Evolutionary conservation across 192 early-diverging fungal genomes (phyloP), one percentile per base, ranked within the genome.

Genomic region (Coemansia guatemalensis): DNA sequence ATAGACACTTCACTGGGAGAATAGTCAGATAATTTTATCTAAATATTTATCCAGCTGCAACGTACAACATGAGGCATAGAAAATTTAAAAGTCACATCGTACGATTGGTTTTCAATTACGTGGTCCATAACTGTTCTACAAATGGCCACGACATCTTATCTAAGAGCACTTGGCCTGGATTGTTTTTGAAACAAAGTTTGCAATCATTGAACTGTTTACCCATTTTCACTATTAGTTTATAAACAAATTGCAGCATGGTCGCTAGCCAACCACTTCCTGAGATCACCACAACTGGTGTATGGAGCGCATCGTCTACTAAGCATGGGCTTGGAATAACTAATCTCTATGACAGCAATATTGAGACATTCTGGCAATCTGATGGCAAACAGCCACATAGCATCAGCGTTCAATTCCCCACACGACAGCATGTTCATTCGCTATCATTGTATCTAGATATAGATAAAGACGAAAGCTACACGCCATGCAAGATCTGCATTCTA

Each of bases 361-460:
- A 65, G 21, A 72, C 78, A 14, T 81, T 68, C 30, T 81, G 78
- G 78, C 78, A 81, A 50, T 81, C 78, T 4, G 78, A 81, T 29
- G 78, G 78, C n/a, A 65, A 62, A 17, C 78, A 74, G 33, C 78
- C 78, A 24, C 78, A 81, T 56, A 44, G 24, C 30, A 57, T 81
- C 12, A 65, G 53, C 30, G 47, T 75, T 5, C 62, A 65, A 47
- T 74, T 81, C 22, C 52, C 54, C 4, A 26, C 41, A 0, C 53
- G 78, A 14, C 68, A 71, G 7, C 59, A 56, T 7, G 62, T 81
- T 21, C 65, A 81, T 60, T 22, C 69, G 2, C 17, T 81, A 5
- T 59, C 72, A 0, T 59, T 81, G 4, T 81, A 60, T 26, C 52
- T 71, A 14, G 69, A 81, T 27, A 61, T 62, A 11, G 73, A 74